Percentiles rank a stretch among this genome's conserved stretches.
These are phyloP conservation scores for Cercospora citrullina DNA, from an alignment of 2,329 filamentous ascomycete species.

Conservation along the genomic window DNA sequence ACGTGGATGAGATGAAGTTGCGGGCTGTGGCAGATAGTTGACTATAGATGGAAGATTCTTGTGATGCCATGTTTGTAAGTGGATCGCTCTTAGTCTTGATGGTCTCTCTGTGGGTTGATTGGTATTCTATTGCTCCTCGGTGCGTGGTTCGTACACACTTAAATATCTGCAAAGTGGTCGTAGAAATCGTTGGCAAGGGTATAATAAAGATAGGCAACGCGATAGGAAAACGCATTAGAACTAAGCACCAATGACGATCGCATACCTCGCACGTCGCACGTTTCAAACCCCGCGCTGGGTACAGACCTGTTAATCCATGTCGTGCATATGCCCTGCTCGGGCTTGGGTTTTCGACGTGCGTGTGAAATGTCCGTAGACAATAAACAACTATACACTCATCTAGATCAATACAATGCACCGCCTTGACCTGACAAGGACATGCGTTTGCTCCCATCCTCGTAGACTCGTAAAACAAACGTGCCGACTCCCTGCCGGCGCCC, in stretches of 20 bases:
- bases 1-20: slow-evolving; percentile 24
- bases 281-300: not conserved
- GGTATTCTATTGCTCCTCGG: not conserved
- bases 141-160: not conserved
- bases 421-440: not conserved
- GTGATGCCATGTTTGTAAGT: not conserved
- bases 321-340: not conserved
- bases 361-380: not conserved
- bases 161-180: not conserved
- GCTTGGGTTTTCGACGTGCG: not conserved
- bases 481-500: not conserved
- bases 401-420: not conserved
- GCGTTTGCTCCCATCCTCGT: not conserved
- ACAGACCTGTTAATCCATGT: not conserved
- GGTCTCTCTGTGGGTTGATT: not conserved
- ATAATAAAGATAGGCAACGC: not conserved
- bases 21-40: slow-evolving; percentile 21
- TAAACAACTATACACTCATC: not conserved
- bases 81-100: not conserved
- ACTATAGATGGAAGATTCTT: slow-evolving; percentile 17
- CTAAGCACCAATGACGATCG: not conserved
- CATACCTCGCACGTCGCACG: not conserved
- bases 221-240: not conserved
- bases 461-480: not conserved
- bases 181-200: not conserved